A percentile compares a stretch with the other conserved stretches of the same genome.
phyloP scores from a whole-genome alignment of 352 stramenopile species.

The Pythium brachiatum region DNA sequence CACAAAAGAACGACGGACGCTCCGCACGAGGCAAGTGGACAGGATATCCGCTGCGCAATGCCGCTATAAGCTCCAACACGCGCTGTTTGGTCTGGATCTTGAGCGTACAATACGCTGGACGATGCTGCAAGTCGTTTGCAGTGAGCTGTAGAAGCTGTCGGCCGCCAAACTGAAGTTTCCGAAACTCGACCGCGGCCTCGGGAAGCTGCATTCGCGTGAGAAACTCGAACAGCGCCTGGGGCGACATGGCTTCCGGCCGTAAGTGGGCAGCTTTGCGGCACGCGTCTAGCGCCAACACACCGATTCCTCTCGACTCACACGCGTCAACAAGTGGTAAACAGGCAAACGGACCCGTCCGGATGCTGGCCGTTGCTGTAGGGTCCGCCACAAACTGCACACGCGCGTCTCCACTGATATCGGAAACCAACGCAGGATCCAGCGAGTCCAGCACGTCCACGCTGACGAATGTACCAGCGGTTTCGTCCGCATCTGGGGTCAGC shows the following conservation, averaged over 20 bases:
- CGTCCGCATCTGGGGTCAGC: neutral
- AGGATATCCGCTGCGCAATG: constrained; percentile 36
- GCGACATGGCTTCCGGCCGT: constrained; percentile 60
- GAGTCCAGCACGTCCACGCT: constrained; percentile 39
- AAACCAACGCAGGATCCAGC: constrained; percentile 31
- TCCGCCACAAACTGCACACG: constrained; percentile 29
- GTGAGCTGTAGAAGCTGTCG: constrained; percentile 43
- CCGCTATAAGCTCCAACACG: constrained; percentile 49
- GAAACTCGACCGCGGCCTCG: constrained; percentile 47
- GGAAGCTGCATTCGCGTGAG: constrained; percentile 48
- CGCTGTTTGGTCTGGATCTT: constrained; percentile 55
- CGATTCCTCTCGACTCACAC: constrained; percentile 25
- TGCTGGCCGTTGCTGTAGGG: neutral
- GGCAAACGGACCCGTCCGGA: constrained; percentile 40
- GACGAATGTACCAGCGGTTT: neutral
- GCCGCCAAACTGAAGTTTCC: constrained; percentile 39
- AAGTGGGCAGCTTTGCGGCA: constrained; percentile 47
- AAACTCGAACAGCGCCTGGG: constrained; percentile 42
- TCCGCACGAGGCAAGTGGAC: constrained; percentile 37
- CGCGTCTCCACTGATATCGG: constrained; percentile 31
- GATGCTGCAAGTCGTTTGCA: constrained; percentile 51
- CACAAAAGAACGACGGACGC: constrained; percentile 36
- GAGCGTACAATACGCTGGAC: constrained; percentile 42
- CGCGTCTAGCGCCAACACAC: constrained; percentile 55
- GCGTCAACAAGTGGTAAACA: constrained; percentile 46